Base-by-base conservation (phyloP, 345 rosid species). In the Camelina sativa region DNA sequence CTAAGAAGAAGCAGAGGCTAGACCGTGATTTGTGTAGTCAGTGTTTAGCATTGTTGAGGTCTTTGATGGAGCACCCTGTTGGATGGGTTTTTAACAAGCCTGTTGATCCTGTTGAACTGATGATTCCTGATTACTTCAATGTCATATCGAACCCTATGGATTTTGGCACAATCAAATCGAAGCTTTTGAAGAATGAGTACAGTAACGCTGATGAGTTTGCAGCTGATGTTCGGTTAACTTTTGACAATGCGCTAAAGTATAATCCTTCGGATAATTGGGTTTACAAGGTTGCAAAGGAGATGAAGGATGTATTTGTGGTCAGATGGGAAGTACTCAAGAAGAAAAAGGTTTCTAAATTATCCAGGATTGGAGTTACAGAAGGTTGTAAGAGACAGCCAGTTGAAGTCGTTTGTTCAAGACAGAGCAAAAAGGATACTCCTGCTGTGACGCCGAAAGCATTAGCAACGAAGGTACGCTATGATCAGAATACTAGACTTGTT, bases 61-160 rank as follows among this genome's bases (percentile, higher is more conserved):
- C 59, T 5, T 57, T 94, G 74, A 80, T 76, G 62, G 58, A 47
- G 9, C 84, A 84, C 76, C 74, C 74, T 17, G 67, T 62, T 72
- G 92, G 88, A 12, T 88, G 91, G 88, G 68, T 81, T 62, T 94
- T 94, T 77, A 63, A 13, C 7, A 58, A 68, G 20, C 96, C 98
- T 1, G 98, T 94, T 63, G 97, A 94, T 86, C 96, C 96, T 6
- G 84, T 82, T 11, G 50, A 59, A 17, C 22, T 91, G 70, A 66
- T 68, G 6, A 85, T 94, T 76, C 98, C 97, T 12, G 98, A 94
- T 80, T 94, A 91, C 73, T 94, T 94, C 76, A 66, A 85, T 37
- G 74, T 94, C 15, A 82, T 94, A 65, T 56, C 81, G 2, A 62
- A 80, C 30, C 98, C 98, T 10, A 94, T 94, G 98, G 98, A 94